Evolutionary conservation across 805 yeast species (phyloP).

Genomic region (Brettanomyces custersianus): DNA sequence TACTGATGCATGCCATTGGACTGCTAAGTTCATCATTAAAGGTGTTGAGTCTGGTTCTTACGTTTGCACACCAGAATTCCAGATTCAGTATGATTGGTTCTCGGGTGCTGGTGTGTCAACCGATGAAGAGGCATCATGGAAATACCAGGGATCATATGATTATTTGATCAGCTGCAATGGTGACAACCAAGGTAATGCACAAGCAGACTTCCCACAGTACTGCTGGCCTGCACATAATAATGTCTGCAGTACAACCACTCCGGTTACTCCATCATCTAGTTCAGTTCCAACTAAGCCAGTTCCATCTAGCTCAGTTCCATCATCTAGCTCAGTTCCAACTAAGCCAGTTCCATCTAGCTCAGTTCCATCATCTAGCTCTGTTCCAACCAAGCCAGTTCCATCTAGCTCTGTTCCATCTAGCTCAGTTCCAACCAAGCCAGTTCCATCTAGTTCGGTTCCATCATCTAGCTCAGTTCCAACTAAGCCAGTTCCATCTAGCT

Average conservation of each 20-base stretch:
- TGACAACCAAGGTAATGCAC: slow-evolving; percentile 18
- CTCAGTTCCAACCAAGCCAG: background rate
- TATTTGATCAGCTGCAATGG: slow-evolving; percentile 15
- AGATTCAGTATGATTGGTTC: slow-evolving; percentile 22
- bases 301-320: background rate
- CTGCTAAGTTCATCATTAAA: slow-evolving; percentile 15
- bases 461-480: background rate
- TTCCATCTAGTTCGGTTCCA: background rate
- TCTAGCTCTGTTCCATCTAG: background rate
- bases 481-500: background rate
- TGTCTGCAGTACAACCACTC: no score
- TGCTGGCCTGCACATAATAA: slow-evolving; percentile 13
- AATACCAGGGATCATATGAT: slow-evolving; percentile 9
- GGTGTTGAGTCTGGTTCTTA: slow-evolving; percentile 7
- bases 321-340: background rate
- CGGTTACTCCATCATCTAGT: slow-evolving; percentile 1
- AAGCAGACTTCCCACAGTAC: slow-evolving; percentile 17
- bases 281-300: background rate
- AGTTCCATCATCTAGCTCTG: background rate
- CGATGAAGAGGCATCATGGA: background rate
- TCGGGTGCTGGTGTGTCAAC: slow-evolving; percentile 12
- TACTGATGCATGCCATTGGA: slow-evolving; percentile 17
- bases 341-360: background rate
- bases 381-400: background rate
- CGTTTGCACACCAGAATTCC: slow-evolving; percentile 15